These are phyloP conservation scores for Wickerhamomyces pijperi DNA, from an alignment of 805 yeast genomes.

Conservation along the genomic window DNA sequence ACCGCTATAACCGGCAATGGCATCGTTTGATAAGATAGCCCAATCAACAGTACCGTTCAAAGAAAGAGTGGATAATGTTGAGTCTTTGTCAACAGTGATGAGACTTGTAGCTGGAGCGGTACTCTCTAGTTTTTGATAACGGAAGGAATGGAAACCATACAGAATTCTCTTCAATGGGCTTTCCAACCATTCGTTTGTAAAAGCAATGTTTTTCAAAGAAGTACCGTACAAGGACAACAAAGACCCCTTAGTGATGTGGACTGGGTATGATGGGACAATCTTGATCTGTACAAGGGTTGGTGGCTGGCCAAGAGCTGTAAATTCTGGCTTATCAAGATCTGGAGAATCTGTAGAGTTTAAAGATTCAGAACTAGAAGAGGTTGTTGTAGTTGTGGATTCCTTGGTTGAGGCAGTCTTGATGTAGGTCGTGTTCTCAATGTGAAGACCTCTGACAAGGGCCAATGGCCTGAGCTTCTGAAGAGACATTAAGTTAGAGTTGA, in stretches of 20 bases:
- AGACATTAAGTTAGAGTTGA: neutral
- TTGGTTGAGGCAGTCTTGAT: neutral
- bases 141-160: conserved; percentile 31
- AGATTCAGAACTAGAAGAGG: conserved; percentile 7
- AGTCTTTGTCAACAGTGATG: conserved; percentile 5
- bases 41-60: conserved; percentile 55
- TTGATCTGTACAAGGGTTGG: conserved; percentile 37
- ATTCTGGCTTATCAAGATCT: conserved; percentile 16
- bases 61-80: conserved; percentile 17
- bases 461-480: neutral
- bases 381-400: neutral
- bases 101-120: conserved; percentile 12
- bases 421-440: conserved; percentile 2
- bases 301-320: conserved; percentile 36
- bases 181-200: conserved; percentile 12
- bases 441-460: conserved; percentile 1
- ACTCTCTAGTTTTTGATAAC: conserved; percentile 37
- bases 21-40: conserved; percentile 39
- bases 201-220: conserved; percentile 6
- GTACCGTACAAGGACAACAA: conserved; percentile 33
- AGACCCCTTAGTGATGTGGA: conserved; percentile 36
- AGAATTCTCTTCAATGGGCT: conserved; percentile 30
- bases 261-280: conserved; percentile 50
- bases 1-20: conserved; percentile 44
- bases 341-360: conserved; percentile 2